Evolutionary conservation across 805 yeast species (phyloP).

Genomic region (Lachancea sp.): DNA sequence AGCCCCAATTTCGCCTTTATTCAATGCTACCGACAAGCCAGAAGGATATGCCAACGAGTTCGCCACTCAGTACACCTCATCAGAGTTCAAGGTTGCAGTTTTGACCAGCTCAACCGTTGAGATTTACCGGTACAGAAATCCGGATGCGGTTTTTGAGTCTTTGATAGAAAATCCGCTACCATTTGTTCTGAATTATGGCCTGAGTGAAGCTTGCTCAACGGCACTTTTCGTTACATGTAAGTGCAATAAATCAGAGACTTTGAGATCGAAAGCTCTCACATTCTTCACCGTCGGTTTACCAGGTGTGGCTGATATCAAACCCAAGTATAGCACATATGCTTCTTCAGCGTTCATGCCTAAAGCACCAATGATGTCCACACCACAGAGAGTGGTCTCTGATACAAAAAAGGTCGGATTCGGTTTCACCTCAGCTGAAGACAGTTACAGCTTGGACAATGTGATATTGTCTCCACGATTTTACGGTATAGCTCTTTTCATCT

Average conservation of each 20-base stretch:
- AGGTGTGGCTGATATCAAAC: slow-evolving; percentile 38
- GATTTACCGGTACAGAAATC: slow-evolving; percentile 70
- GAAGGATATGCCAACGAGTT: slow-evolving; percentile 78
- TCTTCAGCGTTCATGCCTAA: slow-evolving; percentile 24
- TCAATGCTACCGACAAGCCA: slow-evolving; percentile 68
- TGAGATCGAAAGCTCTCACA: slow-evolving; percentile 39
- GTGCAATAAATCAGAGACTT: slow-evolving; percentile 50
- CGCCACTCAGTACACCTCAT: slow-evolving; percentile 74
- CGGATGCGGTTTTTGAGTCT: slow-evolving; percentile 68
- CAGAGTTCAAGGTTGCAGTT: slow-evolving; percentile 69
- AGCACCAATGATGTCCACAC: slow-evolving; percentile 19
- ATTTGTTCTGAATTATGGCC: slow-evolving; percentile 74
- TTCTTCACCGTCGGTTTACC: slow-evolving; percentile 40
- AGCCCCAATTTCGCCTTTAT: slow-evolving; percentile 60
- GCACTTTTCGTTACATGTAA: slow-evolving; percentile 80
- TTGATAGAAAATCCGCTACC: slow-evolving; percentile 63
- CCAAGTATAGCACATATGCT: slow-evolving; percentile 33
- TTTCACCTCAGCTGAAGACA: slow-evolving; percentile 10
- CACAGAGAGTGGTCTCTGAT: slow-evolving; percentile 13
- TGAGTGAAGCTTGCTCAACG: slow-evolving; percentile 84
- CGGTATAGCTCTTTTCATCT: slow-evolving; percentile 72
- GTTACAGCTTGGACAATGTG: slow-evolving; percentile 57
- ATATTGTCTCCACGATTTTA: slow-evolving; percentile 85
- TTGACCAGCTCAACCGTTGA: slow-evolving; percentile 75
- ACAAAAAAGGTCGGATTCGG: slow-evolving; percentile 1